Conservation (phyloP, 495 filamentous ascomycete species). For the Hypoxylon rickii region DNA sequence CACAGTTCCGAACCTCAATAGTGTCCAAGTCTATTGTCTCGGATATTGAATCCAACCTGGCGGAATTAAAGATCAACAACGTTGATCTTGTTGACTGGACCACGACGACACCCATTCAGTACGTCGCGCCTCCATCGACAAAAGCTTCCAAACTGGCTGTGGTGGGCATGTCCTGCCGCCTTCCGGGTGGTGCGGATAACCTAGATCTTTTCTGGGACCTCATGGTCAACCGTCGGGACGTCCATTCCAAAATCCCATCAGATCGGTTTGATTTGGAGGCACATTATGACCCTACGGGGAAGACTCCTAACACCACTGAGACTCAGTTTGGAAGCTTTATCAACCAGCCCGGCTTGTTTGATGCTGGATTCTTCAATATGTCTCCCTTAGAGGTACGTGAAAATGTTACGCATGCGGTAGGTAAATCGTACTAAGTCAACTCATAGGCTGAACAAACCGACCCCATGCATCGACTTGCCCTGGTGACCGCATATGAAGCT, state of each 20-base stretch:
- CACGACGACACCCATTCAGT: neutral
- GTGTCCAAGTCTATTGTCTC: neutral
- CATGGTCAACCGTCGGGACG: slow-evolving; percentile 60
- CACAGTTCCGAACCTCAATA: neutral
- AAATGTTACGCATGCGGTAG: neutral
- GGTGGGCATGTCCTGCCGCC: slow-evolving; percentile 66
- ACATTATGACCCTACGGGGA: slow-evolving; percentile 71
- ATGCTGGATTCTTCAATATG: slow-evolving; percentile 65
- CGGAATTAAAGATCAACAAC: neutral
- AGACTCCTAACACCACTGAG: slow-evolving; percentile 67
- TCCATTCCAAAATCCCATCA: slow-evolving; percentile 57
- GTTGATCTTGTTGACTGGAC: slow-evolving; percentile 1
- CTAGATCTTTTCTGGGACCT: slow-evolving; percentile 67
- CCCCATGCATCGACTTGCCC: slow-evolving; percentile 74
- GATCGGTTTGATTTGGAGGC: slow-evolving; percentile 73
- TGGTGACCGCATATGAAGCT: slow-evolving; percentile 81
- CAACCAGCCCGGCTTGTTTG: slow-evolving; percentile 74
- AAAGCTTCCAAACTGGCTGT: slow-evolving; percentile 55
- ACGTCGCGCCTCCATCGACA: neutral
- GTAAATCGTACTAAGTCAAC: slow-evolving; percentile 66
- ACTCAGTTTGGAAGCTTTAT: slow-evolving; percentile 82
- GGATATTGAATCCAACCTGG: neutral
- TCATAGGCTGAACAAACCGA: slow-evolving; percentile 79
- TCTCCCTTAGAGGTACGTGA: slow-evolving; percentile 44
- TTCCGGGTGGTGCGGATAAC: slow-evolving; percentile 61